A percentile compares a stretch with the other conserved stretches of the same genome.
Evolutionary conservation across 306 rosid species (phyloP).

Genomic region (Prosopis cineraria): DNA sequence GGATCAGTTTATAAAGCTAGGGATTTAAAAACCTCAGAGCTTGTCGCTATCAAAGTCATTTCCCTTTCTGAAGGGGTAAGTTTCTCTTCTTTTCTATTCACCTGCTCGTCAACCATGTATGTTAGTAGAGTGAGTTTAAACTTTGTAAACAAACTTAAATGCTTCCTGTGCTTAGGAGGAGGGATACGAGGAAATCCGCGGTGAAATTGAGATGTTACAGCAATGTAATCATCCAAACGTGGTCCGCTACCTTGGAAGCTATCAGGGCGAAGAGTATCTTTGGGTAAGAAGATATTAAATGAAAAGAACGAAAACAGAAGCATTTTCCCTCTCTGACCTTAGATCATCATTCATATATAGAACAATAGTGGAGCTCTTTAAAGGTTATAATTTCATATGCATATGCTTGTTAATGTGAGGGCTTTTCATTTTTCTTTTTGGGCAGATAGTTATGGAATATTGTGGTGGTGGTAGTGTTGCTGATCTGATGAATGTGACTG

Average conservation of each 20-base stretch:
- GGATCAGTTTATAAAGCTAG: constrained; percentile 98
- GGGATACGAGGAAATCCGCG: constrained; percentile 97
- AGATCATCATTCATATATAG: constrained; percentile 9
- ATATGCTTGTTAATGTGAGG: constrained; percentile 31
- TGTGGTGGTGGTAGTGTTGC: constrained; percentile 99
- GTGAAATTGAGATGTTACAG: constrained; percentile 98
- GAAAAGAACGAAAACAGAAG: not conserved
- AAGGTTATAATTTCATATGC: constrained; percentile 17
- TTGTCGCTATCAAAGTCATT: constrained; percentile 95
- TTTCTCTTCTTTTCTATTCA: constrained; percentile 2
- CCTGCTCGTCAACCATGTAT: constrained; percentile 12
- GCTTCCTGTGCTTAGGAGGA: constrained; percentile 70
- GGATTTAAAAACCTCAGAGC: constrained; percentile 84
- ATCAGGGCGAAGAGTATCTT: constrained; percentile 98
- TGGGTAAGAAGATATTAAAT: constrained; percentile 62
- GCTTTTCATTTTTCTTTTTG: constrained; percentile 43
- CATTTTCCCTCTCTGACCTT: not conserved
- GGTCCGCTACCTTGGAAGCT: constrained; percentile 97
- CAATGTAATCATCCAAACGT: constrained; percentile 98
- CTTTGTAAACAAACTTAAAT: constrained; percentile 27
- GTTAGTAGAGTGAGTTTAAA: constrained; percentile 15
- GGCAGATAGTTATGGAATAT: constrained; percentile 99
- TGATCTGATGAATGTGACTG: constrained; percentile 84
- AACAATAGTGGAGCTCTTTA: constrained; percentile 18
- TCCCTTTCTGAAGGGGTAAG: constrained; percentile 91